Conservation (phyloP, 768 basidiomycete species). For the Naganishia vaughanmartiniae region DNA sequence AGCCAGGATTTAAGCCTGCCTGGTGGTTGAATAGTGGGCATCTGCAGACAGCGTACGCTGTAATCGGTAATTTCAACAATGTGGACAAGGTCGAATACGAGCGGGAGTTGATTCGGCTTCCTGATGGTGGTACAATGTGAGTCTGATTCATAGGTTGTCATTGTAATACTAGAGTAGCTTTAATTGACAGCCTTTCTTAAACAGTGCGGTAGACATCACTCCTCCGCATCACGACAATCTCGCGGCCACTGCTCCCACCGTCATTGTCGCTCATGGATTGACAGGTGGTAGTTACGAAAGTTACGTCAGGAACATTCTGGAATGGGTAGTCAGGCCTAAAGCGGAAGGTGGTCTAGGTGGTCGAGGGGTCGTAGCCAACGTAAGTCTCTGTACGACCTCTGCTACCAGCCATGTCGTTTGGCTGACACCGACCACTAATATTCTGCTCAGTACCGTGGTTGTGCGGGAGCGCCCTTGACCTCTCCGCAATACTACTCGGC, state of each 20-base stretch:
- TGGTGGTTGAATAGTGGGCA: conserved; percentile 54
- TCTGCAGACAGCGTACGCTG: conserved; percentile 53
- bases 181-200: background rate
- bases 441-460: conserved; percentile 53
- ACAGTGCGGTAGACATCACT: conserved; percentile 46
- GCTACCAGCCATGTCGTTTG: background rate
- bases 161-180: background rate
- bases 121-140: conserved; percentile 55
- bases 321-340: conserved; percentile 67
- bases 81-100: conserved; percentile 53
- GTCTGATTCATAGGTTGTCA: background rate
- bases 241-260: conserved; percentile 39
- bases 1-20: conserved; percentile 43
- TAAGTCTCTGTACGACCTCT: conserved; percentile 26
- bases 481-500: conserved; percentile 69
- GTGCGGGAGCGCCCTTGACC: conserved; percentile 80
- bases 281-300: conserved; percentile 63
- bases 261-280: conserved; percentile 49
- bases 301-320: conserved; percentile 79
- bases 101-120: conserved; percentile 50
- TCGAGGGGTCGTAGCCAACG: conserved; percentile 56
- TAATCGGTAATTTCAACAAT: conserved; percentile 53
- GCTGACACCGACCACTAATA: background rate
- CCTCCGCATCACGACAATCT: conserved; percentile 37
- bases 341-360: conserved; percentile 84